Evolutionary conservation across 768 basidiomycete species (phyloP), one percentile per base, ranked within the genome.

Genomic region (Mycena olivaceomarginata): DNA sequence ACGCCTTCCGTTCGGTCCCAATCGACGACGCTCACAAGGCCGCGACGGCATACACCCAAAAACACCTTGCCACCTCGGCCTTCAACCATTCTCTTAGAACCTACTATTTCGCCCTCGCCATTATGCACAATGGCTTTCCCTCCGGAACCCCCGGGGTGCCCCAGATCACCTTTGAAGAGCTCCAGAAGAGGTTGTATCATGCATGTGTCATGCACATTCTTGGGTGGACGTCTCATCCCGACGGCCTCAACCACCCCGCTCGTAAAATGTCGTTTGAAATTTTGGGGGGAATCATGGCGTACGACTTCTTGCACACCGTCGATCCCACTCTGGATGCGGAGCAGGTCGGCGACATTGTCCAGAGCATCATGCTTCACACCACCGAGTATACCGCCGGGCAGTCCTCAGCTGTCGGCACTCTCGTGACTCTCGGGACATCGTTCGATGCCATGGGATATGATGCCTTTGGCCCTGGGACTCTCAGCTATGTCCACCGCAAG

Each of bases 321-420:
- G 53, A 56, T 22, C 53, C 53, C 6, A 10, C 53, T n/a, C n/a
- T 56, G 2, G 53, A 56, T 56, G 53, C n/a, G n/a, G 8, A 56
- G 8, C 53, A 56, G 20, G 53, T 20, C 31, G 31, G 31, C 31
- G 31, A 31, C 31, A 59, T 59, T 25, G 57, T 59, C 12, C 57
- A 59, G 57, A 59, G 57, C 31, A 56, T 59, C 25, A 59, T 59
- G 57, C 57, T 59, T 12, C 57, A 59, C 57, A 59, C 57, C 57
- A 59, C 57, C 12, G 57, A 59, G 12, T 59, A 59, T 16, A 25
- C 57, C 13, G 57, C 25, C 12, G 57, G 57, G 3, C 10, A 59
- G 25, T 59, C 57, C 22, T 59, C 57, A 11, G 31, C 57, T 37
- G 57, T 59, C 57, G 57, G 5, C 10, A 59, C 57, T 25, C 25